These are phyloP conservation scores for Chamaenerion angustifolium DNA, from an alignment of 345 rosid species.

Conservation along the genomic window DNA sequence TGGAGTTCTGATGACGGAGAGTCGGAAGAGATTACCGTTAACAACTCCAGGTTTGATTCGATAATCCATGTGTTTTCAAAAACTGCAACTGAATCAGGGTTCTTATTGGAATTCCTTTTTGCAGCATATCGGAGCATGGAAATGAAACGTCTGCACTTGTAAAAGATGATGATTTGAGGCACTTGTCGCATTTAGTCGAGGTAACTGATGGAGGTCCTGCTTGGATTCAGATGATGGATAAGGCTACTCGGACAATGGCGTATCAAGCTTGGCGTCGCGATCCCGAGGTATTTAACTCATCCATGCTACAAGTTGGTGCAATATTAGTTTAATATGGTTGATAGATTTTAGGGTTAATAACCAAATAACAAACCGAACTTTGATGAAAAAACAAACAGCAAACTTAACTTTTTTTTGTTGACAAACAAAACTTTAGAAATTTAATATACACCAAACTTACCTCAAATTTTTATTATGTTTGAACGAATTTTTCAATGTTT, in stretches of 20 bases:
- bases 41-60: conserved; percentile 38
- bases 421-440: too few species aligned
- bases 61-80: too few species aligned
- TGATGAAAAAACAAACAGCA: too few species aligned
- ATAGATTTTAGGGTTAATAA: too few species aligned
- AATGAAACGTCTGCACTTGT: conserved; percentile 30
- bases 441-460: too few species aligned
- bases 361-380: too few species aligned
- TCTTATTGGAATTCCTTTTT: conserved; percentile 5
- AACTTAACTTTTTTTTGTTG: too few species aligned
- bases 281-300: conserved; percentile 35
- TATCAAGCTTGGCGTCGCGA: conserved; percentile 95
- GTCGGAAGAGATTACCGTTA: conserved; percentile 11
- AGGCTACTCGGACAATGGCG: conserved; percentile 49
- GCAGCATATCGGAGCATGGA: conserved; percentile 26
- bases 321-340: neutral
- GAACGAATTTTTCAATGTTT: too few species aligned
- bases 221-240: conserved; percentile 97
- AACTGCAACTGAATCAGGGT: neutral
- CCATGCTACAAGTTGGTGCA: neutral
- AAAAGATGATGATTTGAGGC: conserved; percentile 48
- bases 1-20: conserved; percentile 23
- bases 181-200: conserved; percentile 60
- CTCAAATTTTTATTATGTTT: too few species aligned
- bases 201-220: conserved; percentile 84